Percentiles rank a stretch among this genome's conserved stretches.
These are phyloP conservation scores for Ammopiptanthus mongolicus DNA, from an alignment of 306 rosid genomes.

Conservation along the genomic window DNA sequence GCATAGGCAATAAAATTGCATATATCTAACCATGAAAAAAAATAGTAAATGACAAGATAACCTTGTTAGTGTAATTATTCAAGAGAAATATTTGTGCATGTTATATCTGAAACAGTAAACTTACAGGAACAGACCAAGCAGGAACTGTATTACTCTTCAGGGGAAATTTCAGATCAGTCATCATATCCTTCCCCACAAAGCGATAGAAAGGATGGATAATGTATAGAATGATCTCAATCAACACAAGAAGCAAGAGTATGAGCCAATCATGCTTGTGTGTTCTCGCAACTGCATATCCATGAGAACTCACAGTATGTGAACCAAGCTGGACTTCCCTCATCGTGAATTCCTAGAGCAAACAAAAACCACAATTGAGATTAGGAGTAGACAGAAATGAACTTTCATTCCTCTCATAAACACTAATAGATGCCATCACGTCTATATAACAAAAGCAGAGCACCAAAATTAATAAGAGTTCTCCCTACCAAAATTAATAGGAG, in stretches of 20 bases:
- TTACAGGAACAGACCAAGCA: constrained; percentile 76
- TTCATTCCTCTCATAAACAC: background rate
- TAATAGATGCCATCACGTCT: background rate
- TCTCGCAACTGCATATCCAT: constrained; percentile 58
- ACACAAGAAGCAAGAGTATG: constrained; percentile 64
- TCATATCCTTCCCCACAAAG: constrained; percentile 87
- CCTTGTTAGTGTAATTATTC: background rate
- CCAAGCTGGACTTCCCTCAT: constrained; percentile 65
- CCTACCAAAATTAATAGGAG: too few relatives aligned
- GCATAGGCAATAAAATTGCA: constrained; percentile 62
- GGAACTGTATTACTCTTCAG: constrained; percentile 80
- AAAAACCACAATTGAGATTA: constrained; percentile 17
- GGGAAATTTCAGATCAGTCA: constrained; percentile 79
- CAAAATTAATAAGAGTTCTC: background rate
- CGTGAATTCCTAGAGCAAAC: constrained; percentile 27
- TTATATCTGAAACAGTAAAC: constrained; percentile 27
- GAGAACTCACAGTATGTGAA: constrained; percentile 74
- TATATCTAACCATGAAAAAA: constrained; percentile 48
- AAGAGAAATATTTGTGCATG: background rate
- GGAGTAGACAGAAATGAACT: background rate
- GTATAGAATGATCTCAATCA: constrained; percentile 32
- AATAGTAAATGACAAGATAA: background rate
- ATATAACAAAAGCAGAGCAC: background rate
- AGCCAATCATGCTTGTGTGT: constrained; percentile 82
- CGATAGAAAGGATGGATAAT: constrained; percentile 77